These are phyloP conservation scores for Ceratocystis alfenasii DNA, from an alignment of 2,329 filamentous ascomycete genomes.

Conservation along the genomic window DNA sequence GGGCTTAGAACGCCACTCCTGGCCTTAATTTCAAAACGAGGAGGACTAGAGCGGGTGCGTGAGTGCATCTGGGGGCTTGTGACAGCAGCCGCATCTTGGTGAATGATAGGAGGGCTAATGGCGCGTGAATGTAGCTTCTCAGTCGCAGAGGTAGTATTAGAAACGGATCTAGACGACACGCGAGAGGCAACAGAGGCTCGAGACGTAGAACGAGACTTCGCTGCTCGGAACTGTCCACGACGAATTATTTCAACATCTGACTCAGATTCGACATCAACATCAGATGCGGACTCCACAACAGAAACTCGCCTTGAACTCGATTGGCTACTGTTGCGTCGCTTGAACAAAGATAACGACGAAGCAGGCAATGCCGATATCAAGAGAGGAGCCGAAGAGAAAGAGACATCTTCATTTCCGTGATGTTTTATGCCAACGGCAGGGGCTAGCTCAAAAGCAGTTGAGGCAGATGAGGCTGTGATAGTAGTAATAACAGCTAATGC, in stretches of 20 bases:
- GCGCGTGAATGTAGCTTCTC: conserved; percentile 19
- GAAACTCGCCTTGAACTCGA: neutral
- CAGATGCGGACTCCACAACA: neutral
- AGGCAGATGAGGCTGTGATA: neutral
- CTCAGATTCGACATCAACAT: conserved; percentile 14
- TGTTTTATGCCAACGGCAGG: neutral
- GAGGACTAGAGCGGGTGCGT: conserved; percentile 16
- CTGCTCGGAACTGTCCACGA: neutral
- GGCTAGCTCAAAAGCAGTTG: neutral
- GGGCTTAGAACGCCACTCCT: neutral
- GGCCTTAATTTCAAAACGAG: conserved; percentile 14
- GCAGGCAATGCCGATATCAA: conserved; percentile 9
- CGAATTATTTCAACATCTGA: conserved; percentile 12
- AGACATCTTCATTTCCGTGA: neutral
- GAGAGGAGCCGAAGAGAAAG: neutral
- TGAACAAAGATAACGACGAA: conserved; percentile 12
- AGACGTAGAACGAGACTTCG: neutral
- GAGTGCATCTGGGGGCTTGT: conserved; percentile 1
- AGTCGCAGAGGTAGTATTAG: conserved; percentile 13
- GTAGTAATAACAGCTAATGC: neutral
- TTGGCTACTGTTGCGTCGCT: conserved; percentile 8
- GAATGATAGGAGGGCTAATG: conserved; percentile 10
- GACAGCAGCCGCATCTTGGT: neutral
- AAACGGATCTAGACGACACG: neutral
- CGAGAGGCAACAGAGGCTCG: conserved; percentile 4